phyloP scores from a whole-genome alignment of 2,329 filamentous ascomycete genomes.

The Fusarium palustre region DNA sequence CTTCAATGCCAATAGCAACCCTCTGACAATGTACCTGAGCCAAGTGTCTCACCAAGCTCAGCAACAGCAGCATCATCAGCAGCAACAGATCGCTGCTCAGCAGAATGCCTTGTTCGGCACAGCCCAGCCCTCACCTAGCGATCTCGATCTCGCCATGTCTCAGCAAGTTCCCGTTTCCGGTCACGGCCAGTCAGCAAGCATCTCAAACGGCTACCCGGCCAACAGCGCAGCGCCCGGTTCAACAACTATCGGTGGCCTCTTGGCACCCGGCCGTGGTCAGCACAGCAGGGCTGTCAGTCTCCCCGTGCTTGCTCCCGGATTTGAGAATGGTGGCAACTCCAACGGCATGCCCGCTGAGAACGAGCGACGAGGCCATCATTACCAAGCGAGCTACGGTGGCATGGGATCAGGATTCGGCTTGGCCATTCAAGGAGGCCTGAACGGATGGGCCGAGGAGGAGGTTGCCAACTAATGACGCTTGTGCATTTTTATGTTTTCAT shows the following conservation, averaged over 20 bases:
- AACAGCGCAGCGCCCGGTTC: constrained; percentile 66
- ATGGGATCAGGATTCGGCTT: constrained; percentile 71
- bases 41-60: constrained; percentile 81
- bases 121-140: constrained; percentile 69
- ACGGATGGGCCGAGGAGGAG: constrained; percentile 76
- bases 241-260: constrained; percentile 79
- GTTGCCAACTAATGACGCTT: constrained; percentile 64
- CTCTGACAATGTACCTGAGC: constrained; percentile 91
- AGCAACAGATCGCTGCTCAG: constrained; percentile 77
- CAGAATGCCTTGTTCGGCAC: constrained; percentile 85
- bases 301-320: constrained; percentile 75
- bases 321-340: constrained; percentile 69
- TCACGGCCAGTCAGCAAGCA: constrained; percentile 75
- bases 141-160: constrained; percentile 68
- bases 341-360: constrained; percentile 62
- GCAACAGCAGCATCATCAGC: constrained; percentile 79
- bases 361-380: constrained; percentile 73
- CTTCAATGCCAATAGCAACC: constrained; percentile 86
- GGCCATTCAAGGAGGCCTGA: constrained; percentile 72
- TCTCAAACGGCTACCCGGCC: constrained; percentile 71
- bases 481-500: constrained; percentile 44
- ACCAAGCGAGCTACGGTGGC: constrained; percentile 72
- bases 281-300: constrained; percentile 89
- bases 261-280: constrained; percentile 75
- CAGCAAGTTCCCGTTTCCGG: constrained; percentile 70